phyloP scores from a whole-genome alignment of 495 filamentous ascomycete species.

The Cladorrhinum samala region DNA sequence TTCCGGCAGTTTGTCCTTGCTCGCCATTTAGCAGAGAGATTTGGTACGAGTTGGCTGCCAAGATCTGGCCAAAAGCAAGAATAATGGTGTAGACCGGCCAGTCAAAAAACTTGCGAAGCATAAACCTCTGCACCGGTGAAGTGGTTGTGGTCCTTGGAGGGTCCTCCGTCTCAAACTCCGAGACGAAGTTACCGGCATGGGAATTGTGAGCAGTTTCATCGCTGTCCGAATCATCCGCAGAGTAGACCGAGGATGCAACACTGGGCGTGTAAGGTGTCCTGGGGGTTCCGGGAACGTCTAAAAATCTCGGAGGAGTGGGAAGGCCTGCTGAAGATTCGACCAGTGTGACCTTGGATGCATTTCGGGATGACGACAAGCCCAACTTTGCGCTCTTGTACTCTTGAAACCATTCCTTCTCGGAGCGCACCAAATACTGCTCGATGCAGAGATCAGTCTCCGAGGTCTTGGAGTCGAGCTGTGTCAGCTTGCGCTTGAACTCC shows the following conservation, averaged over 20 bases:
- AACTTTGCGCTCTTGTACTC: conserved; percentile 32
- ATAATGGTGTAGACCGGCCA: conserved; percentile 71
- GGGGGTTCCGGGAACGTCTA: conserved; percentile 8
- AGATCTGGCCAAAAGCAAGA: conserved; percentile 61
- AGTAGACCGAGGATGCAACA: conserved; percentile 11
- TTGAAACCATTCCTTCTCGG: conserved; percentile 59
- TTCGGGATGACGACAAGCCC: conserved; percentile 13
- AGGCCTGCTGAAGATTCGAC: neutral
- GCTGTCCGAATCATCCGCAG: conserved; percentile 5
- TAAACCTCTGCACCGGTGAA: conserved; percentile 8
- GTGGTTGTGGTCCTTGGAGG: neutral
- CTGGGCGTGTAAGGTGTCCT: conserved; percentile 10
- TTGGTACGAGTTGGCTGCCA: conserved; percentile 62
- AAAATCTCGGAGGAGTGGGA: conserved; percentile 1
- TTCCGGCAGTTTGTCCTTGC: conserved; percentile 50
- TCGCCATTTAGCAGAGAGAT: conserved; percentile 59
- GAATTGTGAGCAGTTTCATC: neutral
- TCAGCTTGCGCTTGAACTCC: conserved; percentile 48
- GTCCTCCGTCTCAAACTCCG: conserved; percentile 6
- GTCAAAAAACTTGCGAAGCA: conserved; percentile 32
- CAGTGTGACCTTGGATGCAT: conserved; percentile 5
- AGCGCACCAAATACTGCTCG: conserved; percentile 55
- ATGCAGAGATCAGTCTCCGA: conserved; percentile 55
- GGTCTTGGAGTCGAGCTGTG: conserved; percentile 47
- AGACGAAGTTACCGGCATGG: neutral